These are phyloP conservation scores for Mortierella sp. DNA, from an alignment of 371 early-diverging fungal species.

Conservation along the genomic window DNA sequence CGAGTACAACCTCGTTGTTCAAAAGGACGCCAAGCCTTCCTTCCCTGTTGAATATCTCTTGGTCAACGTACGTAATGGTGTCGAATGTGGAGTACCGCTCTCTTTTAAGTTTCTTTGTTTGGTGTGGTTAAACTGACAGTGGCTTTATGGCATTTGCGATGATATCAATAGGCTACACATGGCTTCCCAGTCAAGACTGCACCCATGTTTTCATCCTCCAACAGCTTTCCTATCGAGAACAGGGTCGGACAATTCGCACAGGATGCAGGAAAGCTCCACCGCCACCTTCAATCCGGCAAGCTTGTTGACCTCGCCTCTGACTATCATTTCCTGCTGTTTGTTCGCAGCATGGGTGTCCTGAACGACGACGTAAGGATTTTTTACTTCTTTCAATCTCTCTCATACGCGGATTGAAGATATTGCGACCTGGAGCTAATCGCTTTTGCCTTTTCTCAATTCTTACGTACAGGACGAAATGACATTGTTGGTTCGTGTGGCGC, in stretches of 20 bases:
- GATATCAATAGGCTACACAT: slow-evolving; percentile 83
- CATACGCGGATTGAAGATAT: not conserved
- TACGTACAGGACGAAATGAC: slow-evolving; percentile 67
- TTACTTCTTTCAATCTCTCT: not conserved
- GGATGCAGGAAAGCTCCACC: slow-evolving; percentile 58
- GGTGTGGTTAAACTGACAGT: not conserved
- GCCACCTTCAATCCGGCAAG: slow-evolving; percentile 56
- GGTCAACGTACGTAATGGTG: slow-evolving; percentile 80
- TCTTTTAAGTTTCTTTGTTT: not conserved
- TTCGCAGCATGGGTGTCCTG: slow-evolving; percentile 67
- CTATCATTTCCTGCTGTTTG: slow-evolving; percentile 86
- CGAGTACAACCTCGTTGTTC: slow-evolving; percentile 90
- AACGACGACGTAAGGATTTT: slow-evolving; percentile 45
- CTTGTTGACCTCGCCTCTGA: slow-evolving; percentile 74
- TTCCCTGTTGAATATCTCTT: slow-evolving; percentile 98
- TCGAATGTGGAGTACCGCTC: not conserved
- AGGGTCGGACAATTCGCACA: slow-evolving; percentile 59
- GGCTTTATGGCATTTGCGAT: not conserved
- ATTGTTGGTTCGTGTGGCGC: slow-evolving; percentile 67
- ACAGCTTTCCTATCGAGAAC: slow-evolving; percentile 83
- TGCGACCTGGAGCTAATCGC: not conserved
- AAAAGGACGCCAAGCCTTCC: slow-evolving; percentile 90
- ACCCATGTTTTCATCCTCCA: slow-evolving; percentile 77
- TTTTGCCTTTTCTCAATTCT: slow-evolving; percentile 13
- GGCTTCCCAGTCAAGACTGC: slow-evolving; percentile 91